Conservation (phyloP, 139 green algal species). For the Trebouxia sp. region DNA sequence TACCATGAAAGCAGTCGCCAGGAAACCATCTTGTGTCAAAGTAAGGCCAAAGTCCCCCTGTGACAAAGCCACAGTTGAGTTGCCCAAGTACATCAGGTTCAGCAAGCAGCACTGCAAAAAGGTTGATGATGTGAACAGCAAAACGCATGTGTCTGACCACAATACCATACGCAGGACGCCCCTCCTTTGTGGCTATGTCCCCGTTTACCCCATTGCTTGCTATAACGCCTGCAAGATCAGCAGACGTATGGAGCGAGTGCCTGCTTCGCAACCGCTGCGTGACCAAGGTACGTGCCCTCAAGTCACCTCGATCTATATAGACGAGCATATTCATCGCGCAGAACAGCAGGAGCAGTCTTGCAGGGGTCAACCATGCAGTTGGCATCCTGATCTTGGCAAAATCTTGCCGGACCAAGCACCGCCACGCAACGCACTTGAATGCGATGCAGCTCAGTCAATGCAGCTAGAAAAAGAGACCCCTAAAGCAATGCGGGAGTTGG, state of each 20-base stretch:
- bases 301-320: slow-evolving; percentile 86
- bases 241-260: not conserved
- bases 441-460: too few species aligned
- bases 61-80: not conserved
- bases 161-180: slow-evolving; percentile 4
- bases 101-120: too few species aligned
- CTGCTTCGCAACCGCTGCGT: too few species aligned
- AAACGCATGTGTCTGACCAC: not conserved
- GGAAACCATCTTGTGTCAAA: slow-evolving; percentile 88
- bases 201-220: slow-evolving; percentile 93
- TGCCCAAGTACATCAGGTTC: too few species aligned
- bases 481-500: too few species aligned
- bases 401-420: too few species aligned
- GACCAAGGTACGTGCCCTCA: too few species aligned
- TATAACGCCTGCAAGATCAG: slow-evolving; percentile 69
- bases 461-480: too few species aligned
- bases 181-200: slow-evolving; percentile 18
- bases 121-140: not conserved
- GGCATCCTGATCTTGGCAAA: not conserved
- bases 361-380: not conserved
- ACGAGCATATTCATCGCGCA: slow-evolving; percentile 82
- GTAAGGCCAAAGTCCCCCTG: slow-evolving; percentile 83
- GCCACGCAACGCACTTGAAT: too few species aligned
- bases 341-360: slow-evolving; percentile 43
- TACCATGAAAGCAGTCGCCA: slow-evolving; percentile 91